These are phyloP conservation scores for Tolypocladium sp. DNA, from an alignment of 2,329 filamentous ascomycete genomes.

Conservation along the genomic window DNA sequence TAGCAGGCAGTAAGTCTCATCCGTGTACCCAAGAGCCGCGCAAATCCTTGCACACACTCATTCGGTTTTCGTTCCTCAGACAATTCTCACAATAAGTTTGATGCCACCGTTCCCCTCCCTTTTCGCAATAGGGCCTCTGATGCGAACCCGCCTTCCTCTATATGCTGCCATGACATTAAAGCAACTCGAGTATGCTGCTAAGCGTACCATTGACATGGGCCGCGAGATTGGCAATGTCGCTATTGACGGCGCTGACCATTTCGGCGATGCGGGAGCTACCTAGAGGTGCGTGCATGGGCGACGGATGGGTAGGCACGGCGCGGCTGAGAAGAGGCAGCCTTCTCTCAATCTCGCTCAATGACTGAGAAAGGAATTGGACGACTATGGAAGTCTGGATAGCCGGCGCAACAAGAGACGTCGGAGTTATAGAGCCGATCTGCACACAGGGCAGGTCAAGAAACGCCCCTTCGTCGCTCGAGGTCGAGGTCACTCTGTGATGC, in stretches of 20 bases:
- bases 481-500: conserved; percentile 1
- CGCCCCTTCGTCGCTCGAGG: neutral
- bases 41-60: neutral
- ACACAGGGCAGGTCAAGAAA: neutral
- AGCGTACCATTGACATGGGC: conserved; percentile 1
- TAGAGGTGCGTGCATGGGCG: neutral
- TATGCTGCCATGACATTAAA: neutral
- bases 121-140: neutral
- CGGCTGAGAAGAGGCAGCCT: neutral
- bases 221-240: neutral
- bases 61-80: neutral
- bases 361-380: conserved; percentile 2
- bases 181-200: neutral
- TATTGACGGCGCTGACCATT: neutral
- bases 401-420: neutral
- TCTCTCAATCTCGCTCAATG: conserved; percentile 2
- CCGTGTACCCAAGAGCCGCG: neutral
- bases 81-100: neutral
- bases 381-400: conserved; percentile 3
- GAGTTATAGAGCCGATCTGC: conserved; percentile 1
- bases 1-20: neutral
- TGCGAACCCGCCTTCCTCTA: neutral
- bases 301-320: neutral
- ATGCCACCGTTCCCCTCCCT: neutral
- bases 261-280: neutral